Conservation (phyloP, 148 eudicot species). For the Euryodendron excelsum region DNA sequence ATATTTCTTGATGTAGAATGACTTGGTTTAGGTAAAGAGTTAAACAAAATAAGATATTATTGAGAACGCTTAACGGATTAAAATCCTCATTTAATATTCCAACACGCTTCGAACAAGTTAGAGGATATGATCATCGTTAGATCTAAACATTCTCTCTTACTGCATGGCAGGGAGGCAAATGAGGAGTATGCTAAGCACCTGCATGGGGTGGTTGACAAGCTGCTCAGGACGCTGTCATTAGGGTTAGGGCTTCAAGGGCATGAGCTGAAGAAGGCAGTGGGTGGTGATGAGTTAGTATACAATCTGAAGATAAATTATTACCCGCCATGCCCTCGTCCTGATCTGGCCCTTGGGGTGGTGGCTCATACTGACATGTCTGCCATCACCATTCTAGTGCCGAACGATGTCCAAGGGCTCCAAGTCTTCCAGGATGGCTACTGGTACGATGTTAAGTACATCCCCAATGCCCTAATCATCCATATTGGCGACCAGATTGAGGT, state of each 20-base stretch:
- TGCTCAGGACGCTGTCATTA: constrained; percentile 32
- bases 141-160: neutral
- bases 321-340: constrained; percentile 59
- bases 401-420: constrained; percentile 55
- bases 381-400: constrained; percentile 50
- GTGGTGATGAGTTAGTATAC: constrained; percentile 40
- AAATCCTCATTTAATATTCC: too few relatives aligned
- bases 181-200: constrained; percentile 36
- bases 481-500: constrained; percentile 60
- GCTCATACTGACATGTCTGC: constrained; percentile 54
- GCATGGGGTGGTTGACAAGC: constrained; percentile 32
- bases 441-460: constrained; percentile 44
- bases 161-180: constrained; percentile 29
- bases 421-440: constrained; percentile 31
- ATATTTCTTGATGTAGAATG: too few relatives aligned
- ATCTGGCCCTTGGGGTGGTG: constrained; percentile 53
- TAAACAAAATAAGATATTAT: too few relatives aligned
- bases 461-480: constrained; percentile 44
- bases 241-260: constrained; percentile 42
- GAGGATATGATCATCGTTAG: too few relatives aligned
- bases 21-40: too few relatives aligned
- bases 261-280: constrained; percentile 30
- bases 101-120: too few relatives aligned
- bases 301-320: constrained; percentile 52
- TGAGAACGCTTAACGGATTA: too few relatives aligned